A percentile compares a stretch with the other conserved stretches of the same genome.
These are phyloP conservation scores for Amanita pseudoporphyria DNA, from an alignment of 768 basidiomycete genomes.

Conservation along the genomic window DNA sequence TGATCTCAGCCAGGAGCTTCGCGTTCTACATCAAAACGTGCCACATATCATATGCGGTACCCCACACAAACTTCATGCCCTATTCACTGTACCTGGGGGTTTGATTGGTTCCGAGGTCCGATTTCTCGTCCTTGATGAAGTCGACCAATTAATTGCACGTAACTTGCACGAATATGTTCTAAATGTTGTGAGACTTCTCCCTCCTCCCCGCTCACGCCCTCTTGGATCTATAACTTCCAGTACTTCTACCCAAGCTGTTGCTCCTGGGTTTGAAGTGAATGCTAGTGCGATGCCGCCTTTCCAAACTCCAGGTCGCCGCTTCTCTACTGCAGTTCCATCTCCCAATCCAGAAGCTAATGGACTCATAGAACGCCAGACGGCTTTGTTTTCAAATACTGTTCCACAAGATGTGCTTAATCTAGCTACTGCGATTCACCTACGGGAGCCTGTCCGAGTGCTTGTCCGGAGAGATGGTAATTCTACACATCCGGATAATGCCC, in stretches of 20 bases:
- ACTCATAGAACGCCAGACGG: conserved; percentile 68
- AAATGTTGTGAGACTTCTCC: conserved; percentile 85
- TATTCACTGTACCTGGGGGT: conserved; percentile 76
- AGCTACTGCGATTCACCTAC: conserved; percentile 84
- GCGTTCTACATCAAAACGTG: conserved; percentile 81
- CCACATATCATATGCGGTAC: conserved; percentile 97
- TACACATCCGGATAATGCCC: conserved; percentile 51
- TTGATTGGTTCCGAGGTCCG: conserved; percentile 78
- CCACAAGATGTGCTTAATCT: conserved; percentile 97
- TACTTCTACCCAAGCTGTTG: conserved; percentile 32
- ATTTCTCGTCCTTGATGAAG: conserved; percentile 93
- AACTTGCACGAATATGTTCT: conserved; percentile 95
- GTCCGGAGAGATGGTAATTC: conserved; percentile 88
- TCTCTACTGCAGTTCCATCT: conserved; percentile 47
- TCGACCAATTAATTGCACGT: conserved; percentile 95
- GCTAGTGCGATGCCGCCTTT: conserved; percentile 27
- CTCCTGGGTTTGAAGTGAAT: conserved; percentile 35
- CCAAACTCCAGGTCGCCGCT: conserved; percentile 36
- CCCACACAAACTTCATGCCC: conserved; percentile 89
- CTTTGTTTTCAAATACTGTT: conserved; percentile 96
- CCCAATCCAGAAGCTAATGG: conserved; percentile 26
- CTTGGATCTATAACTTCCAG: conserved; percentile 35
- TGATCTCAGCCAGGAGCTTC: conserved; percentile 67
- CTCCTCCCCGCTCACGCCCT: conserved; percentile 73
- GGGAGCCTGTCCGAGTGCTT: conserved; percentile 95